Evolutionary conservation across 768 basidiomycete species (phyloP).

Genomic region (Pulveroboletus sp.): DNA sequence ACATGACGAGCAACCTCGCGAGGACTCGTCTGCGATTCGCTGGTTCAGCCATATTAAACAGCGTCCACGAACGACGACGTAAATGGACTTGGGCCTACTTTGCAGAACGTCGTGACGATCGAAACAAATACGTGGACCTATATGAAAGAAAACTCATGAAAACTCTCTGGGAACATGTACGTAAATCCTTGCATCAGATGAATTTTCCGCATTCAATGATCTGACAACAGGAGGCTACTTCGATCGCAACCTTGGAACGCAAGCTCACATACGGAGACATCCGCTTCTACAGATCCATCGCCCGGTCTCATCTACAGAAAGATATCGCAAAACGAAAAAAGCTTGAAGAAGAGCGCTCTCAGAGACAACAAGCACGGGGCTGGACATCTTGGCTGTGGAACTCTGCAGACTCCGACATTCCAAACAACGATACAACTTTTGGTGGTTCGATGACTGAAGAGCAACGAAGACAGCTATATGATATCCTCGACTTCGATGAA

Average conservation of each 20-base stretch:
- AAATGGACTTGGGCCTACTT: constrained; percentile 95
- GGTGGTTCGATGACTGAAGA: constrained; percentile 78
- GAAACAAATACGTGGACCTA: constrained; percentile 76
- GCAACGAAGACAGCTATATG: constrained; percentile 85
- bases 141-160: constrained; percentile 72
- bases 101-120: constrained; percentile 79
- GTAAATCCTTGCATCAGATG: constrained; percentile 12
- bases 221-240: constrained; percentile 42
- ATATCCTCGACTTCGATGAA: constrained; percentile 89
- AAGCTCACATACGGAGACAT: constrained; percentile 93
- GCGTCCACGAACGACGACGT: constrained; percentile 74
- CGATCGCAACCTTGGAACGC: constrained; percentile 63
- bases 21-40: constrained; percentile 76
- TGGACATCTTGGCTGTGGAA: constrained; percentile 86
- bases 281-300: constrained; percentile 94
- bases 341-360: constrained; percentile 62
- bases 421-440: constrained; percentile 52
- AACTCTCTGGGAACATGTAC: constrained; percentile 50
- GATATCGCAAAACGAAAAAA: constrained; percentile 67
- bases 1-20: constrained; percentile 55
- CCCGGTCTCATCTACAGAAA: constrained; percentile 81
- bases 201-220: not conserved
- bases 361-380: constrained; percentile 47
- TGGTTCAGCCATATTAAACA: constrained; percentile 68
- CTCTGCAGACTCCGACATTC: constrained; percentile 36